Evolutionary conservation across 805 yeast species (phyloP).

Genomic region (Zygosaccharomyces lentus): DNA sequence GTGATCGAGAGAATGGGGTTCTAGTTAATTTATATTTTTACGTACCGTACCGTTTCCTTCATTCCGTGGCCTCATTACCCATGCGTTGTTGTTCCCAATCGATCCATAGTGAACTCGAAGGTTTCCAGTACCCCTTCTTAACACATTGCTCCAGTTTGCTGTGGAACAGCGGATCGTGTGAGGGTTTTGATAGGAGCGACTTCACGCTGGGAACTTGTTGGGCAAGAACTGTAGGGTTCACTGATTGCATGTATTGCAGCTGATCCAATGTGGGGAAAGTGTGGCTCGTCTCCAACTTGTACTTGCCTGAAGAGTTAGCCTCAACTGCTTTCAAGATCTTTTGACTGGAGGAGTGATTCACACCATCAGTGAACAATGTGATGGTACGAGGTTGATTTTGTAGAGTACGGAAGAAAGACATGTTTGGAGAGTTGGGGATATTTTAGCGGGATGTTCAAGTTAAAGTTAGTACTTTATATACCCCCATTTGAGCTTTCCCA

Average conservation of each 20-base stretch:
- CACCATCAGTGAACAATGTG: constrained; percentile 39
- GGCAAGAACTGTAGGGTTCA: constrained; percentile 13
- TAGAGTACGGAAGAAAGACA: constrained; percentile 48
- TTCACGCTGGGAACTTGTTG: constrained; percentile 21
- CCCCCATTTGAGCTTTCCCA: not conserved
- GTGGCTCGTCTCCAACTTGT: constrained; percentile 23
- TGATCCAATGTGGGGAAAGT: constrained; percentile 32
- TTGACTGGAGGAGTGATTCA: constrained; percentile 22
- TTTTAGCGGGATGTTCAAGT: not conserved
- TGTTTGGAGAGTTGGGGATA: constrained; percentile 12
- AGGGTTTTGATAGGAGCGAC: constrained; percentile 12
- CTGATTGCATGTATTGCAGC: constrained; percentile 25
- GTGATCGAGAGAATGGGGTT: constrained; percentile 73
- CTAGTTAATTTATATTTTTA: constrained; percentile 6
- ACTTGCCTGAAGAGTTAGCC: constrained; percentile 15
- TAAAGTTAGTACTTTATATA: not conserved
- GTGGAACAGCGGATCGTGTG: constrained; percentile 22
- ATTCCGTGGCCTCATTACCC: constrained; percentile 21
- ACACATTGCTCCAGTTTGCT: constrained; percentile 21
- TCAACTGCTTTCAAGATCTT: constrained; percentile 15
- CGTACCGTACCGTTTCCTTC: constrained; percentile 6
- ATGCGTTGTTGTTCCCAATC: constrained; percentile 34
- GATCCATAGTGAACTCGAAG: constrained; percentile 29
- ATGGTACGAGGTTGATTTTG: constrained; percentile 45
- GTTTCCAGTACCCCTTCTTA: constrained; percentile 24